Evolutionary conservation across 495 filamentous ascomycete species (phyloP), one percentile per base, ranked within the genome.

Genomic region (Trichodelitschia bisporula): DNA sequence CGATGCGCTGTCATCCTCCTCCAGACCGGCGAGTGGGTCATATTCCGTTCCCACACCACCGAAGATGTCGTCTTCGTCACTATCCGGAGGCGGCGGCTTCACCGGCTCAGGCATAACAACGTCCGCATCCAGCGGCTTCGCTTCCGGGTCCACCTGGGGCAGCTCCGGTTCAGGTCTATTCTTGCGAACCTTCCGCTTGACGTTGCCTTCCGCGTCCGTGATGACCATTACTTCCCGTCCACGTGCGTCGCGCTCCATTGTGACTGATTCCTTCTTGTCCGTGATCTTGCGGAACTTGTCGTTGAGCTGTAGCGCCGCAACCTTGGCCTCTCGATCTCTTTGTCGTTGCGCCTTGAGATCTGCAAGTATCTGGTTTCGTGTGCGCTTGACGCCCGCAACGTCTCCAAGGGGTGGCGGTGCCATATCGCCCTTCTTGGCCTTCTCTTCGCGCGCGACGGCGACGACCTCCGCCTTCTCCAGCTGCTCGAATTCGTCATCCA

Each of bases 31-130:
- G 20, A 93, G 59, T 3, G 86, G 89, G 48, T 97, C 64, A 46
- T 91, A 97, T 40, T 86, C 78, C 15, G 64, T 64, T 3, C 76
- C 86, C 1, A 66, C 79, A 19, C 74, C 86, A 28, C 72, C 78
- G 44, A 97, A 97, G 15, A 97, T 97, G 43, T 70, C 64, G 32
- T 72, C 66, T 15, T 61, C 62, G 31, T 76, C 70, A 5, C 59
- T 60, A 8, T 19, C 8, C 25, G 66, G 62, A 25, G 65, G 61
- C 31, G 60, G 59, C 36, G 59, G 60, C 36, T 40, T 47, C 8
- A 49, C 44, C 10, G 48, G 49, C 17, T 71, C 68, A 3, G 77
- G 73, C 2, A 89, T 66, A 30, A 77, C 72, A 68, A 83, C 78
- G 32, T 69, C 68, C 3, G 72, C 69, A 48, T 72, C 63, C 38